Evolutionary conservation across 139 green algal genomes (phyloP).

Genomic region (Tetradesmus lagerheimii): DNA sequence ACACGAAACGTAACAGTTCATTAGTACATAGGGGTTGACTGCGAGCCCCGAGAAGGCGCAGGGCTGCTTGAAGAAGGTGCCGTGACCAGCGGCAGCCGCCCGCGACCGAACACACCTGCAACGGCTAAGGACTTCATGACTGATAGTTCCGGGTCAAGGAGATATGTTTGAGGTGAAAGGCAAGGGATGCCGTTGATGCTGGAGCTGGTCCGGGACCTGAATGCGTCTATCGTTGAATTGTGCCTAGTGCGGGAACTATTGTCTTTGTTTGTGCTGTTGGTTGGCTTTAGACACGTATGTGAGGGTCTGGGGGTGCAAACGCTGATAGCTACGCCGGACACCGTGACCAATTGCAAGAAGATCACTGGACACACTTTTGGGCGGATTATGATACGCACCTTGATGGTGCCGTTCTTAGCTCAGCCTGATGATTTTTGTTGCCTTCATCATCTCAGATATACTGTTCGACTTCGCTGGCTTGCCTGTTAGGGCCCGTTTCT

Average conservation of each 20-base stretch:
- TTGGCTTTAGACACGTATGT: too few relatives aligned
- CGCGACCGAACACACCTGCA: neutral
- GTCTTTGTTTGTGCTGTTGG: too few relatives aligned
- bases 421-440: too few relatives aligned
- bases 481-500: too few relatives aligned
- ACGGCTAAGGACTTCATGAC: neutral
- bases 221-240: neutral
- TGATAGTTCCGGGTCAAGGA: neutral
- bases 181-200: neutral
- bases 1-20: too few relatives aligned
- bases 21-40: neutral
- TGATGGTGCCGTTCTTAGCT: too few relatives aligned
- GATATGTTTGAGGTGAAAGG: neutral
- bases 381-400: neutral
- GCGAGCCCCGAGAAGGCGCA: neutral
- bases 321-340: neutral
- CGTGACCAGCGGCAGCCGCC: neutral
- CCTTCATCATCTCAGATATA: too few relatives aligned
- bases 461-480: too few relatives aligned
- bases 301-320: neutral
- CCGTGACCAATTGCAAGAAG: neutral
- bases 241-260: neutral
- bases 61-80: neutral
- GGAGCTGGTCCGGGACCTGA: neutral
- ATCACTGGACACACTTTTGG: neutral